Conservation (phyloP, 1,139 yeast genomes). For the Taphrina populina region DNA sequence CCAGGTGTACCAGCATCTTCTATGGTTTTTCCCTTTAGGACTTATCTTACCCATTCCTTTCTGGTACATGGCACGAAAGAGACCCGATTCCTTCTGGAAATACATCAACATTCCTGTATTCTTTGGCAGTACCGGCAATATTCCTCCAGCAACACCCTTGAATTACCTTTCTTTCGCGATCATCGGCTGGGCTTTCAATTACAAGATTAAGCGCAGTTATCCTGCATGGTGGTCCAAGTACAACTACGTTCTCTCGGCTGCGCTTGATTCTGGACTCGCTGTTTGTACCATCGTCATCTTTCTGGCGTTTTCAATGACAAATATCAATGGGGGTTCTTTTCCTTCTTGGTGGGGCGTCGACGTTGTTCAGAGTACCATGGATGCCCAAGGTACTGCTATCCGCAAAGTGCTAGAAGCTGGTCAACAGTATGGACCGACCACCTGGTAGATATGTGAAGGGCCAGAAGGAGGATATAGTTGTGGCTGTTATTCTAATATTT, state of each 20-base stretch:
- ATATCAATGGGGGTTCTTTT: slow-evolving; percentile 40
- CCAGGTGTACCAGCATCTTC: slow-evolving; percentile 19
- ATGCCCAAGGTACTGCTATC: slow-evolving; percentile 42
- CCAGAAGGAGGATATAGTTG: too few relatives aligned
- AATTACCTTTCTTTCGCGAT: slow-evolving; percentile 53
- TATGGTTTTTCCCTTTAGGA: slow-evolving; percentile 57
- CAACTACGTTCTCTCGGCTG: slow-evolving; percentile 60
- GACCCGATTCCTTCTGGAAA: slow-evolving; percentile 43
- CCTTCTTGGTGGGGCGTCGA: slow-evolving; percentile 56
- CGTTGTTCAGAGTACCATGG: slow-evolving; percentile 44
- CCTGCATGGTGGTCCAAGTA: slow-evolving; percentile 68
- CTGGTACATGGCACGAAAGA: slow-evolving; percentile 42
- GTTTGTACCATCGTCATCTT: slow-evolving; percentile 47
- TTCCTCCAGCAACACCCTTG: slow-evolving; percentile 59
- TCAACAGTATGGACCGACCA: slow-evolving; percentile 47
- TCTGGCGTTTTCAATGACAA: slow-evolving; percentile 48
- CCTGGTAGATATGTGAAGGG: too few relatives aligned
- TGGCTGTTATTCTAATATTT: too few relatives aligned
- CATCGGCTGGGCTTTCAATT: slow-evolving; percentile 56
- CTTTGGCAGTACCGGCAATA: slow-evolving; percentile 53
- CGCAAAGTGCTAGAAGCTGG: slow-evolving; percentile 43
- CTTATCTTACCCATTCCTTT: slow-evolving; percentile 51
- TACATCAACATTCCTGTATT: slow-evolving; percentile 54
- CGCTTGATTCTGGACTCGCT: slow-evolving; percentile 58
- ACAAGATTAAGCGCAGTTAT: slow-evolving; percentile 52